Evolutionary conservation across 768 basidiomycete genomes (phyloP).

Genomic region (Termitomyces sp.): DNA sequence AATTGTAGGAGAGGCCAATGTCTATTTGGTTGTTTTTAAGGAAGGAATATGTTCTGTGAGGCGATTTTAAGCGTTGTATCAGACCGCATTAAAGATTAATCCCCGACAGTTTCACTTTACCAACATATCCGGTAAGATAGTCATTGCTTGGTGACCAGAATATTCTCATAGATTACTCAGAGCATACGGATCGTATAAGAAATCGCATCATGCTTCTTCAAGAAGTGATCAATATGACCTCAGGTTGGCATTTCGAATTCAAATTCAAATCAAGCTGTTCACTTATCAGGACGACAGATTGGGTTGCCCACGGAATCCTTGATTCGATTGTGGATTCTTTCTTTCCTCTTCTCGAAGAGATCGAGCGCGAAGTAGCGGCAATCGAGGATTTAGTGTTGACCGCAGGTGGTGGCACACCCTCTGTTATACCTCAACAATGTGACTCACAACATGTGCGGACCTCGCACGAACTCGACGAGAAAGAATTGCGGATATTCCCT

Average conservation of each 20-base stretch:
- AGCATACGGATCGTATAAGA: slow-evolving; percentile 74
- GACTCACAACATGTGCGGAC: neutral
- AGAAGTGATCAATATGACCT: slow-evolving; percentile 59
- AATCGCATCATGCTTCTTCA: slow-evolving; percentile 64
- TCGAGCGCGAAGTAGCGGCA: slow-evolving; percentile 74
- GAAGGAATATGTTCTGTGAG: slow-evolving; percentile 76
- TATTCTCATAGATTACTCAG: slow-evolving; percentile 23
- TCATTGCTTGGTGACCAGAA: neutral
- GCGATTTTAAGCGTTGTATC: slow-evolving; percentile 17
- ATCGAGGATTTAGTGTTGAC: slow-evolving; percentile 69
- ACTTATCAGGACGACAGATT: slow-evolving; percentile 46
- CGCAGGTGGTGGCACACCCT: slow-evolving; percentile 2
- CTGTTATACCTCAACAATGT: neutral
- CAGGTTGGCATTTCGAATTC: slow-evolving; percentile 40
- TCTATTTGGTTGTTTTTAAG: slow-evolving; percentile 87
- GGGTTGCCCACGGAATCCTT: slow-evolving; percentile 89
- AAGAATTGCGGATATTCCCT: neutral
- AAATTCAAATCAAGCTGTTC: neutral
- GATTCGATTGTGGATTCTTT: slow-evolving; percentile 95
- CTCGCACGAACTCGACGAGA: neutral
- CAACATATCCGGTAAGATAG: slow-evolving; percentile 58
- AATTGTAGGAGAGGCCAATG: slow-evolving; percentile 65
- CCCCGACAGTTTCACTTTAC: slow-evolving; percentile 80
- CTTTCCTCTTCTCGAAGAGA: slow-evolving; percentile 76
- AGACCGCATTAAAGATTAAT: neutral